phyloP scores from a whole-genome alignment of 2,329 filamentous ascomycete species.

The Camptophora hylomeconis region DNA sequence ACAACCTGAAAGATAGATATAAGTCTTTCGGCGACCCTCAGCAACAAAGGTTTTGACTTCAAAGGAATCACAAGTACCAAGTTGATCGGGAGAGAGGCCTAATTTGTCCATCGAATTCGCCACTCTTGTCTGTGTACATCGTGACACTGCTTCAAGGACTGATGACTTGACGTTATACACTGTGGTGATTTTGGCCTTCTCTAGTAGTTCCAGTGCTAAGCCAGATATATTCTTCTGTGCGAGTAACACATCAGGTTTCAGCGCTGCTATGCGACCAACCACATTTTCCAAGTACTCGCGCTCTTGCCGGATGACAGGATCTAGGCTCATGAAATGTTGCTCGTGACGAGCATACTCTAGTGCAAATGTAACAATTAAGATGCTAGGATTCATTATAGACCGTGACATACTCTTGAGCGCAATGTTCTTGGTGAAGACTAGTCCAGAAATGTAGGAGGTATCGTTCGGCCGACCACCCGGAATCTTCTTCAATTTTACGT shows the following conservation, averaged over 20 bases:
- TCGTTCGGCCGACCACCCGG: slow-evolving; percentile 80
- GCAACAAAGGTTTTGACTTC: slow-evolving; percentile 94
- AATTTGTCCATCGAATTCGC: slow-evolving; percentile 94
- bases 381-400: slow-evolving; percentile 68
- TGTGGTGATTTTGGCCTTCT: slow-evolving; percentile 80
- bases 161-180: slow-evolving; percentile 95
- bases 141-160: slow-evolving; percentile 85
- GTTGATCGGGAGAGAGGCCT: slow-evolving; percentile 57
- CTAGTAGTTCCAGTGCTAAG: slow-evolving; percentile 74
- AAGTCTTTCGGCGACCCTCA: slow-evolving; percentile 76
- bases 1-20: slow-evolving; percentile 88
- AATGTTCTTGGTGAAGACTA: slow-evolving; percentile 95
- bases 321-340: slow-evolving; percentile 93
- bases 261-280: slow-evolving; percentile 76
- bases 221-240: slow-evolving; percentile 89
- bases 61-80: slow-evolving; percentile 73
- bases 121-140: slow-evolving; percentile 81
- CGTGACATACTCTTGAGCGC: slow-evolving; percentile 93
- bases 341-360: slow-evolving; percentile 92
- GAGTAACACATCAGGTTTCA: slow-evolving; percentile 75
- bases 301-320: slow-evolving; percentile 93
- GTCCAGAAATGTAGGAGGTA: slow-evolving; percentile 89
- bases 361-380: slow-evolving; percentile 85
- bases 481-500: slow-evolving; percentile 94
- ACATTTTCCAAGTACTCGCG: slow-evolving; percentile 85